Percentiles rank a stretch among this genome's conserved stretches.
These are phyloP conservation scores for Spergularia azorica DNA, from an alignment of 179 eudicot genomes.

Conservation along the genomic window DNA sequence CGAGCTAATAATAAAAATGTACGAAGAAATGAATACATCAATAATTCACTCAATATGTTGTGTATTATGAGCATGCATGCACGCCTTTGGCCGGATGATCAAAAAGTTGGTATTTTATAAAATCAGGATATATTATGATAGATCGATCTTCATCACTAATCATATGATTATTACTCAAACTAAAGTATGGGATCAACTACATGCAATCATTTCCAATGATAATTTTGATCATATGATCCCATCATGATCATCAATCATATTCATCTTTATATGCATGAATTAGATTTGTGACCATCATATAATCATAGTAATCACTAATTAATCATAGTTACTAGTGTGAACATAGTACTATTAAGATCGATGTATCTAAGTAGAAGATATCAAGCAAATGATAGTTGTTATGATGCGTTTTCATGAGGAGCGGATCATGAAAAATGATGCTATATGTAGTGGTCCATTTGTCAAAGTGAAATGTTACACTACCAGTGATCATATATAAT, in stretches of 20 bases:
- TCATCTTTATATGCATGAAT: conserved; percentile 10
- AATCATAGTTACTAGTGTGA: background rate
- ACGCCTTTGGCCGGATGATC: conserved; percentile 9
- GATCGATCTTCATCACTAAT: conserved; percentile 17
- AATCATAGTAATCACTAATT: background rate
- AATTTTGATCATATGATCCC: conserved; percentile 23
- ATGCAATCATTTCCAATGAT: conserved; percentile 35
- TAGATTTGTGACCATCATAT: conserved; percentile 13
- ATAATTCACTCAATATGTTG: conserved; percentile 9
- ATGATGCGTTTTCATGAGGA: conserved; percentile 23
- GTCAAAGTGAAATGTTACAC: no score
- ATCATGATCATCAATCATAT: conserved; percentile 34
- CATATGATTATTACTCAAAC: conserved; percentile 23
- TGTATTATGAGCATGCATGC: conserved; percentile 33
- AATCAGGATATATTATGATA: background rate
- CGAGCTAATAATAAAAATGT: background rate
- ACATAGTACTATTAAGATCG: conserved; percentile 15
- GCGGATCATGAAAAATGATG: background rate
- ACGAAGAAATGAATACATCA: conserved; percentile 18
- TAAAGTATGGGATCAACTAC: conserved; percentile 38
- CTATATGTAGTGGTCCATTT: background rate
- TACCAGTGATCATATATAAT: no score
- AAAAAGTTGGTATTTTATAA: no score
- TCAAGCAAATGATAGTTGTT: conserved; percentile 21
- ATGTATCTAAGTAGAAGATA: conserved; percentile 16